Base-by-base conservation (phyloP, 257 asterid genomes). In the Solanum corneliomulleri region DNA sequence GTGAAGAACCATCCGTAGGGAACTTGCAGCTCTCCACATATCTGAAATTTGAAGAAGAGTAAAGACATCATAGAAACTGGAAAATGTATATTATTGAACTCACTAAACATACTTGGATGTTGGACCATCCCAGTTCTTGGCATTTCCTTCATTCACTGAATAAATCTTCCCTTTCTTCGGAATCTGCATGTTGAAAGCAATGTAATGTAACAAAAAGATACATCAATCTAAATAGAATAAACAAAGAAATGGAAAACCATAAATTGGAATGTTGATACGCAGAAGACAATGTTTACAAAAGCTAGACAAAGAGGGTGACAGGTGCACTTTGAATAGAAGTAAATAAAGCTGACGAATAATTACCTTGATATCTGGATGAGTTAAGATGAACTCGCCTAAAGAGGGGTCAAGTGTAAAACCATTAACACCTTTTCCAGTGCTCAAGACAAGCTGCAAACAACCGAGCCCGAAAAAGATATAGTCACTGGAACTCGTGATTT, bases 351-450 rank as follows among this genome's bases (percentile, higher is more conserved):
- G 41, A 45, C 1, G 62, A 69, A 81, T 82, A 78, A 47, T 69
- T 88, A 97, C 99, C 99, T 94, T 94, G 58, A 97, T 95, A 89
- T 95, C 91, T n/a, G 99, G 94, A 92, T 97, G 99, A 88, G 99
- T 97, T 90, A 96, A 85, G 87, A 97, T 95, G 94, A 97, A 97
- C 89, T 97, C 99, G 84, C 99, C 99, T 20, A 96, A 97, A 86
- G 99, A 95, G 37, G 99, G 99, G 86, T 97, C 99, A 75, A 97
- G 98, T 27, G 99, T 96, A 94, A 97, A 96, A 49, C 99, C 99
- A 69, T 97, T 96, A 75, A 97, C 99, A 86, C 99, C 99, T 49
- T 85, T 12, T 86, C 99, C 99, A 86, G 98, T 93, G 91, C 98
- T 96, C 82, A 97, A 78, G 70, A 95, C 99, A 87, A 96, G 83